phyloP scores from a whole-genome alignment of 2,329 filamentous ascomycete genomes.

The Ophiostoma sp. region DNA sequence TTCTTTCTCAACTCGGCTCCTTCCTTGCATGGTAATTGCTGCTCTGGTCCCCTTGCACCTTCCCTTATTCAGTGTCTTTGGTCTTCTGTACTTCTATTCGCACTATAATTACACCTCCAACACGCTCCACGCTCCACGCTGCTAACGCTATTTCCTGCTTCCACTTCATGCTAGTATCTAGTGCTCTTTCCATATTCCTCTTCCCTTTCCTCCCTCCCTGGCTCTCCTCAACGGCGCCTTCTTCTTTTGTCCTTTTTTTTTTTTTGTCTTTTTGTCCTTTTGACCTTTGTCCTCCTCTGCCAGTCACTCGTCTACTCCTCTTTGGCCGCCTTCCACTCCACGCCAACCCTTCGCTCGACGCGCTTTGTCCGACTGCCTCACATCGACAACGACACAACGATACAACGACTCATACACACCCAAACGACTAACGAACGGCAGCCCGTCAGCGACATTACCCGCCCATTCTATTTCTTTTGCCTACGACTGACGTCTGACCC shows the following conservation, averaged over 20 bases:
- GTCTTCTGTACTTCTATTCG: not conserved
- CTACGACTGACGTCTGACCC: conserved; percentile 12
- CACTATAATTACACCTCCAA: not conserved
- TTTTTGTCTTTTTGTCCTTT: conserved; percentile 2
- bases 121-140: not conserved
- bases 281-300: not conserved
- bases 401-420: not conserved
- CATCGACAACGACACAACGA: not conserved
- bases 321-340: not conserved
- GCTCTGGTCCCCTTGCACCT: not conserved
- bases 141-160: not conserved
- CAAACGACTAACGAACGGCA: not conserved
- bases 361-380: not conserved
- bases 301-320: not conserved
- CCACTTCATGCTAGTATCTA: not conserved
- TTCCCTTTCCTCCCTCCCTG: not conserved
- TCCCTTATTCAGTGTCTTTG: not conserved
- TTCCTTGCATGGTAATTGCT: not conserved
- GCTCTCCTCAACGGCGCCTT: not conserved
- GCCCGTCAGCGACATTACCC: not conserved
- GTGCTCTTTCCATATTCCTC: conserved; percentile 6
- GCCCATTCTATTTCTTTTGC: not conserved
- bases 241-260: not conserved
- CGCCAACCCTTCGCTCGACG: conserved; percentile 3
- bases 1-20: not conserved